phyloP scores from a whole-genome alignment of 139 green algal species.

The Chlamydomonas incerta region DNA sequence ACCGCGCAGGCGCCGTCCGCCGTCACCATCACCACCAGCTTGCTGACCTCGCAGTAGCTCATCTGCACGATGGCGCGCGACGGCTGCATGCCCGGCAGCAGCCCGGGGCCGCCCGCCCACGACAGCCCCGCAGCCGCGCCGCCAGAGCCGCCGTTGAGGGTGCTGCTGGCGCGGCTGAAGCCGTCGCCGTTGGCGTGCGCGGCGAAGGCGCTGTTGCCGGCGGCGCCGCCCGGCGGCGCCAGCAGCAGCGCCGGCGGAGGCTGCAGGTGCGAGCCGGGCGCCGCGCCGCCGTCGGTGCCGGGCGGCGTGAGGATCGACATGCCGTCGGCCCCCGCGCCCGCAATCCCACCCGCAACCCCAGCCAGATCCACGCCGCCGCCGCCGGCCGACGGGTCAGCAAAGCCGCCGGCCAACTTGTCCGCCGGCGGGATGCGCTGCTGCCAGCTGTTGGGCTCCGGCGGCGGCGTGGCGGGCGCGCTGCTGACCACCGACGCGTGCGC shows the following conservation, averaged over 20 bases:
- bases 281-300: too few species aligned
- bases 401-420: too few species aligned
- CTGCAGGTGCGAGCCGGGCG: not conserved
- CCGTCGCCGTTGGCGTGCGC: not conserved
- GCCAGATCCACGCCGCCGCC: not conserved
- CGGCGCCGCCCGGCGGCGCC: too few species aligned
- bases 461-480: not conserved
- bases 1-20: slow-evolving; percentile 56
- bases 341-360: too few species aligned
- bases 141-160: too few species aligned
- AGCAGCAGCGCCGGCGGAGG: too few species aligned
- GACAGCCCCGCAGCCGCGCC: not conserved
- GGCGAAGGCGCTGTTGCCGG: slow-evolving; percentile 8
- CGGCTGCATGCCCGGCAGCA: not conserved
- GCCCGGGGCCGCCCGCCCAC: not conserved
- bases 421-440: slow-evolving; percentile 2
- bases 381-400: not conserved
- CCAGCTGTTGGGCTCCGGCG: not conserved
- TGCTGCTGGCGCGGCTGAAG: not conserved
- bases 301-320: too few species aligned
- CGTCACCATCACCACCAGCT: slow-evolving; percentile 54
- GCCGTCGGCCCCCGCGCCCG: too few species aligned
- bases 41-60: slow-evolving; percentile 52
- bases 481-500: not conserved
- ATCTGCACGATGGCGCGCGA: slow-evolving; percentile 37